These are phyloP conservation scores for Talaromyces piceae DNA, from an alignment of 2,329 filamentous ascomycete species.

Conservation along the genomic window DNA sequence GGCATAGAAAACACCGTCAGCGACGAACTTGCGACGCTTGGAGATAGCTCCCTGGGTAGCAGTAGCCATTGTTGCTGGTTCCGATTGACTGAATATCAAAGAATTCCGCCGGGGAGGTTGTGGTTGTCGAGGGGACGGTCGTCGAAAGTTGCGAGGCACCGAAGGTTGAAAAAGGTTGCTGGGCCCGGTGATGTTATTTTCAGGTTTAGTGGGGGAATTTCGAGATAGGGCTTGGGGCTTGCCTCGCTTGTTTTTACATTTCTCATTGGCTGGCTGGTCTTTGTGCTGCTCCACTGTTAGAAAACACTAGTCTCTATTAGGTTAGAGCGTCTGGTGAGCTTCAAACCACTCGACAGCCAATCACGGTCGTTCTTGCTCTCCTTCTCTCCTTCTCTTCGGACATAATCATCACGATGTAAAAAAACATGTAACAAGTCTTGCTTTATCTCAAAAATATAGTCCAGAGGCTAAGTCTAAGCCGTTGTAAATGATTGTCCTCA, in stretches of 20 bases:
- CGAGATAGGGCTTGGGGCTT: conserved; percentile 31
- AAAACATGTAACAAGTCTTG: not conserved
- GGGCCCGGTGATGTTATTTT: conserved; percentile 1
- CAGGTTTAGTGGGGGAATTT: conserved; percentile 33
- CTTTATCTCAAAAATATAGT: not conserved
- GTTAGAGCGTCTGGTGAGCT: not conserved
- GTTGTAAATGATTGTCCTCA: not conserved
- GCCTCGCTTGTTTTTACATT: conserved; percentile 26
- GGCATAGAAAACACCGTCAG: conserved; percentile 99
- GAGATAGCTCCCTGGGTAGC: conserved; percentile 46
- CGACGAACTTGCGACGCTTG: conserved; percentile 66
- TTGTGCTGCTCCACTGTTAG: not conserved
- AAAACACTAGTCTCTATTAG: not conserved
- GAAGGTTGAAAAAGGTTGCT: conserved; percentile 19
- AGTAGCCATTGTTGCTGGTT: conserved; percentile 37
- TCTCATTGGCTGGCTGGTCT: conserved; percentile 11
- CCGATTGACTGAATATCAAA: conserved; percentile 15
- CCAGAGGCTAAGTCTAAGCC: not conserved
- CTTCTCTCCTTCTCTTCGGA: not conserved
- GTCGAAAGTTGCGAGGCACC: conserved; percentile 14
- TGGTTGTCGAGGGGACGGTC: conserved; percentile 17
- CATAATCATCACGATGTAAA: not conserved
- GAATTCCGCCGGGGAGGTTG: conserved; percentile 25
- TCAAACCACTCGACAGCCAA: not conserved
- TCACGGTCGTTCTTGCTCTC: not conserved